Conservation (phyloP, 2,329 filamentous ascomycete genomes). For the Sporothrix humicola region DNA sequence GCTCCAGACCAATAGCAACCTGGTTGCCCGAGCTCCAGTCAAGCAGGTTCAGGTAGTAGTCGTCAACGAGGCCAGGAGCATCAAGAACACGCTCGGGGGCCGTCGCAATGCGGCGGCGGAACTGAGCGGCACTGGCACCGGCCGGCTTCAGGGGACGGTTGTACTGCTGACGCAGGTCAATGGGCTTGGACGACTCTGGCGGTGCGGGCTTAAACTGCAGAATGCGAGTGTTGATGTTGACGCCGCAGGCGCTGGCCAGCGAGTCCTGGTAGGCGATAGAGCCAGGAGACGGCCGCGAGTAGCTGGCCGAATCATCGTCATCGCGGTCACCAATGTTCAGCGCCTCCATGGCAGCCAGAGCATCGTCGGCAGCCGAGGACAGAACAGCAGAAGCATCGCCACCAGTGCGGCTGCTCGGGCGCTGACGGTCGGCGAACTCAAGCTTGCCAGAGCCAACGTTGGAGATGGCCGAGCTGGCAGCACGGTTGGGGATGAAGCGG, state of each 20-base stretch:
- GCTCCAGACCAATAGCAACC: conserved; percentile 95
- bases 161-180: conserved; percentile 96
- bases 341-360: conserved; percentile 77
- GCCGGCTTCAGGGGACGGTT: conserved; percentile 90
- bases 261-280: conserved; percentile 57
- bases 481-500: conserved; percentile 94
- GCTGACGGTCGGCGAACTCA: conserved; percentile 70
- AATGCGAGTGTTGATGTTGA: conserved; percentile 92
- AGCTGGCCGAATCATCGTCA: conserved; percentile 69
- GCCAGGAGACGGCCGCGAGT: conserved; percentile 82
- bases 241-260: conserved; percentile 57
- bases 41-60: conserved; percentile 98
- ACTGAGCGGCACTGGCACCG: conserved; percentile 77
- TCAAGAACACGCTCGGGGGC: conserved; percentile 96
- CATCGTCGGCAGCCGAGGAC: conserved; percentile 79
- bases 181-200: conserved; percentile 97
- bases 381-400: conserved; percentile 73
- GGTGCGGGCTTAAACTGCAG: conserved; percentile 97
- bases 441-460: conserved; percentile 84
- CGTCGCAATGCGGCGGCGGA: conserved; percentile 88
- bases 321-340: conserved; percentile 74
- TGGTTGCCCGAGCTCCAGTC: conserved; percentile 99
- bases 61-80: conserved; percentile 92
- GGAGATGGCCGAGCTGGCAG: conserved; percentile 84
- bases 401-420: conserved; percentile 68